These are phyloP conservation scores for Arthrobotrys musiformis DNA, from an alignment of 2,329 filamentous ascomycete species.

Conservation along the genomic window DNA sequence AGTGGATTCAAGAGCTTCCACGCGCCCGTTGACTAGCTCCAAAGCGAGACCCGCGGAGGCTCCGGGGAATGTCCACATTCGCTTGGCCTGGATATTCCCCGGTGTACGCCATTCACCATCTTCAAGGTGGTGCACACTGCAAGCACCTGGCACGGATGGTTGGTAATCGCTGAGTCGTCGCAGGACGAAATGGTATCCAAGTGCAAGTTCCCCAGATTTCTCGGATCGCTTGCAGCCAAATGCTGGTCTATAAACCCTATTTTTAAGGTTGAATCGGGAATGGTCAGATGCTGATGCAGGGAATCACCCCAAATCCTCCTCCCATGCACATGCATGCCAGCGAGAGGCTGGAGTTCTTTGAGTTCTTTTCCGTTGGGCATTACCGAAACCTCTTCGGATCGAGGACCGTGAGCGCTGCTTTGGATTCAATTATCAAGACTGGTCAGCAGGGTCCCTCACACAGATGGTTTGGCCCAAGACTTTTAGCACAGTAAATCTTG, in stretches of 20 bases:
- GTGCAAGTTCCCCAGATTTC: slow-evolving; percentile 48
- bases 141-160: slow-evolving; percentile 22
- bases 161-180: slow-evolving; percentile 46
- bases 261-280: slow-evolving; percentile 26
- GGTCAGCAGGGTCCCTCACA: slow-evolving; percentile 18
- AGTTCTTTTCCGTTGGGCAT: slow-evolving; percentile 11
- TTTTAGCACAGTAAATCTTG: not conserved
- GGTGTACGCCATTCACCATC: not conserved
- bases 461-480: not conserved
- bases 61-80: slow-evolving; percentile 38
- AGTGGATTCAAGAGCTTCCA: not conserved
- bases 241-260: slow-evolving; percentile 21
- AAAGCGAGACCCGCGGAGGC: not conserved
- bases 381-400: slow-evolving; percentile 47
- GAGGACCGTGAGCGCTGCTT: slow-evolving; percentile 16
- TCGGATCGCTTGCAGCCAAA: slow-evolving; percentile 35
- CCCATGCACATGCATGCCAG: too few relatives aligned
- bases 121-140: not conserved
- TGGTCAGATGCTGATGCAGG: slow-evolving; percentile 8
- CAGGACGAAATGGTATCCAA: not conserved
- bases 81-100: slow-evolving; percentile 51
- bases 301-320: too few relatives aligned
- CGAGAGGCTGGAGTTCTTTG: slow-evolving; percentile 10
- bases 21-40: slow-evolving; percentile 6
- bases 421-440: not conserved